Base-by-base conservation (phyloP, 495 filamentous ascomycete species). In the Aspergillus incahuasiensis region DNA sequence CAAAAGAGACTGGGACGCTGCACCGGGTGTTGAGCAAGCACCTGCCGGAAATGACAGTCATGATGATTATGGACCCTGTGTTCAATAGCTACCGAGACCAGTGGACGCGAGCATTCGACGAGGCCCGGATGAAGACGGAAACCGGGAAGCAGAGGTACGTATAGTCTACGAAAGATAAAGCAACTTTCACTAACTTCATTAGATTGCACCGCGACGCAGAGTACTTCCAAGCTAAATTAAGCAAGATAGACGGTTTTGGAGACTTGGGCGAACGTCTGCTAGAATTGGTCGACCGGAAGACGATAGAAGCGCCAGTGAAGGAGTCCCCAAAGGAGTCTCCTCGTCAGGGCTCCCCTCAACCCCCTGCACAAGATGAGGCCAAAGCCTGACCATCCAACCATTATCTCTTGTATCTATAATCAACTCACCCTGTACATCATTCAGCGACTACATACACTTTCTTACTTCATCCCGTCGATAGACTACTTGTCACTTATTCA, bases 31-130 rank as follows among this genome's bases (percentile, higher is more conserved):
- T 99, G 44, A 87, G 80, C 61, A 94, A 89, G 65, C 87, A 95
- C 69, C 74, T 98, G 7, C 85, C 87, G 1, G 89, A 91, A 48
- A 80, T 84, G 61, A 87, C 86, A 0, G 84, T 97, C 0, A 69
- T 74, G 40, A 82, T 90, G 74, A 97, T 98, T 66, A 96, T 97
- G 90, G 75, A 79, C 6, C 88, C 91, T 7, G 91, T 98, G 0
- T 96, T 96, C 62, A 81, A 78, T 48, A 91, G 82, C 67, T 98
- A 97, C 67, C 84, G 85, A 58, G 87, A 87, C 54, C 90, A 94
- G 56, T 86, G 92, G 75, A 85, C 85, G 4, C 84, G 82, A 52
- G 86, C 89, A 16, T 89, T 91, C 63, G 70, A 82, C 41, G 86
- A 85, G 47, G 81, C 87, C 30, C 74, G 74, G 16, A 75, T 92